Conservation (phyloP, 306 rosid genomes). For the cucumber (Cucumis sativus) region Cucumber_9930_V3 NC_026657.2:27533501-27534000, state of each 20-base stretch:
- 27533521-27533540: neutral
- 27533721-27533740: slow-evolving; percentile 41
- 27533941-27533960: slow-evolving; percentile 40
- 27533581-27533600: slow-evolving; percentile 37
- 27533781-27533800: slow-evolving; percentile 42
- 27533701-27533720: slow-evolving; percentile 11
- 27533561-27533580: slow-evolving; percentile 23
- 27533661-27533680: slow-evolving; percentile 35
- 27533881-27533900: slow-evolving; percentile 5
- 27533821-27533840: slow-evolving; percentile 58
- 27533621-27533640: slow-evolving; percentile 43
- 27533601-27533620: slow-evolving; percentile 24
- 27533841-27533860: slow-evolving; percentile 39
- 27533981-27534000: slow-evolving; percentile 54
- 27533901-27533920: slow-evolving; percentile 16
- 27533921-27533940: slow-evolving; percentile 38
- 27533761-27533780: slow-evolving; percentile 45
- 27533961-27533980: slow-evolving; percentile 84
- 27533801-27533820: slow-evolving; percentile 37
- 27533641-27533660: slow-evolving; percentile 29
- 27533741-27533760: slow-evolving; percentile 31
- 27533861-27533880: slow-evolving; percentile 35
- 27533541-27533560: neutral
- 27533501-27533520: neutral
- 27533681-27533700: slow-evolving; percentile 31